Evolutionary conservation across 2,329 filamentous ascomycete species (phyloP).

Genomic region (Diaporthe vexans): DNA sequence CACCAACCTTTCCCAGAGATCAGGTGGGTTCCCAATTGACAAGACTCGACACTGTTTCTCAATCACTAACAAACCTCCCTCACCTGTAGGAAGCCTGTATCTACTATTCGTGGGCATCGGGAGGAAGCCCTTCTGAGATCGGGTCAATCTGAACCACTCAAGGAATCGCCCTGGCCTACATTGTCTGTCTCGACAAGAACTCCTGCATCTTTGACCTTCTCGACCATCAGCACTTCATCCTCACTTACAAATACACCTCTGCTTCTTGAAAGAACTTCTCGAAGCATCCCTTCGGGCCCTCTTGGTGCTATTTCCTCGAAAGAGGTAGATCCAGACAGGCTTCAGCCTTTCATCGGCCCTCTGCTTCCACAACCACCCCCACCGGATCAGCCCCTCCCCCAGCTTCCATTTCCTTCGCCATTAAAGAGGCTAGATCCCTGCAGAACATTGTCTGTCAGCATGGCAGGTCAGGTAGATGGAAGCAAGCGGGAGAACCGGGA

Average conservation of each 20-base stretch:
- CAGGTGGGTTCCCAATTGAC: conserved; percentile 1
- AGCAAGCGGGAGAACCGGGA: neutral
- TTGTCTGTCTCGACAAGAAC: neutral
- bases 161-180: neutral
- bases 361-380: conserved; percentile 31
- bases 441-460: neutral
- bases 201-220: conserved; percentile 14
- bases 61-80: neutral
- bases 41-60: neutral
- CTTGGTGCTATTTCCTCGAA: neutral
- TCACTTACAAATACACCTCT: conserved; percentile 18
- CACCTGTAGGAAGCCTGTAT: neutral
- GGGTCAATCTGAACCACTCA: neutral
- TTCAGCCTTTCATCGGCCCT: conserved; percentile 33
- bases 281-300: conserved; percentile 19
- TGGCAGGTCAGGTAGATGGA: neutral
- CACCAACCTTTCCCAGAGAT: neutral
- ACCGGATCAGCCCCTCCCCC: conserved; percentile 26
- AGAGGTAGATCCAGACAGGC: conserved; percentile 7
- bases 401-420: conserved; percentile 14
- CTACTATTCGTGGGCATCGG: neutral
- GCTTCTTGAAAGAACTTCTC: neutral
- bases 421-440: neutral
- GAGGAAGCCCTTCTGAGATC: neutral
- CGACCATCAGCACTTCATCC: conserved; percentile 15